Conservation (phyloP, 257 asterid species). For the Lycium ferocissimum region DNA sequence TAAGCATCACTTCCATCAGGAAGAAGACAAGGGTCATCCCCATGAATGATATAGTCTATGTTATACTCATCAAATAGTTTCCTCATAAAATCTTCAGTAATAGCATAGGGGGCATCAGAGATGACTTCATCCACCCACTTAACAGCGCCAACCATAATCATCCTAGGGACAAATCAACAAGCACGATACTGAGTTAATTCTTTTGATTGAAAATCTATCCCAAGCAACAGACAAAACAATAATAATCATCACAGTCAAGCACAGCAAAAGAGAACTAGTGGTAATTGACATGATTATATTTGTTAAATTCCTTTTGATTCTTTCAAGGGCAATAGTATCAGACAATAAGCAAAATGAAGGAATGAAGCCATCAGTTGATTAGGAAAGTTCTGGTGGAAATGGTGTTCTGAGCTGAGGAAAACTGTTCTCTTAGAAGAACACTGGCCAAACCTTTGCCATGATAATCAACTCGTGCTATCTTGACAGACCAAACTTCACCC, state of each 20-base stretch:
- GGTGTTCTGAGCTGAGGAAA: not conserved
- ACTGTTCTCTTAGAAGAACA: not conserved
- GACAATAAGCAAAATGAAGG: slow-evolving; percentile 21
- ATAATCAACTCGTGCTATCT: not conserved
- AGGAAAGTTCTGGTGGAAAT: slow-evolving; percentile 1
- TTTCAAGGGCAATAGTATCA: not conserved
- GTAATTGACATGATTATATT: not conserved
- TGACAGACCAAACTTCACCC: slow-evolving; percentile 14
- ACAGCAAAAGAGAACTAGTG: not conserved
- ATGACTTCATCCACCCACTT: slow-evolving; percentile 99
- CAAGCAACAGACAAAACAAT: not conserved
- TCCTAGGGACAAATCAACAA: slow-evolving; percentile 52
- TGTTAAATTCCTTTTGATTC: not conserved
- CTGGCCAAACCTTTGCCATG: not conserved
- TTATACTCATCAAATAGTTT: slow-evolving; percentile 85
- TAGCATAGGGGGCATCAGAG: slow-evolving; percentile 97
- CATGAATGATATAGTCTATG: slow-evolving; percentile 91
- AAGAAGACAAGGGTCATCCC: slow-evolving; percentile 95
- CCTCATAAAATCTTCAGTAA: slow-evolving; percentile 93
- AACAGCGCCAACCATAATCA: slow-evolving; percentile 94
- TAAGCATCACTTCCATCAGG: slow-evolving; percentile 97
- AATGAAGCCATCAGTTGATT: not conserved
- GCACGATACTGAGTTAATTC: slow-evolving; percentile 24
- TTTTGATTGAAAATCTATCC: not conserved
- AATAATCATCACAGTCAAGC: not conserved